Percentiles rank a stretch among this genome's conserved stretches.
Conservation (phyloP, 345 rosid species). For the Bretschneidera sinensis region DNA sequence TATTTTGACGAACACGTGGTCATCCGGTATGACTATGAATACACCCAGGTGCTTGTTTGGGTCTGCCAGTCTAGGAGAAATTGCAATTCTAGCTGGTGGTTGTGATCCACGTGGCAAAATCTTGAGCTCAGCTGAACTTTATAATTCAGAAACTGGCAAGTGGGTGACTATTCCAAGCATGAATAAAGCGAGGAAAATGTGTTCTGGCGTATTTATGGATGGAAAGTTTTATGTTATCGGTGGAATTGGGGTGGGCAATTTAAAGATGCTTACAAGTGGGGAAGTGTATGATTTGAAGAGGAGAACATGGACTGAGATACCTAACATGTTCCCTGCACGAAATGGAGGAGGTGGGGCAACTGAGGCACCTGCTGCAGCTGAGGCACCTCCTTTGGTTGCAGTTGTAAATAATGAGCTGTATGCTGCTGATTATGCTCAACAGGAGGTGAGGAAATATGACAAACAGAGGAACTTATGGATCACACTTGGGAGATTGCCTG, state of each 20-base stretch:
- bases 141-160: slow-evolving; percentile 48
- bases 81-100: slow-evolving; percentile 79
- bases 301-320: slow-evolving; percentile 53
- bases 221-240: slow-evolving; percentile 77
- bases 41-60: slow-evolving; percentile 75
- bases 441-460: slow-evolving; percentile 55
- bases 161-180: slow-evolving; percentile 60
- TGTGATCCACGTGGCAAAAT: slow-evolving; percentile 50
- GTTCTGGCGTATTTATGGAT: slow-evolving; percentile 78
- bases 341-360: slow-evolving; percentile 16
- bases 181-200: slow-evolving; percentile 67
- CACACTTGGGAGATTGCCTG: slow-evolving; percentile 54
- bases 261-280: slow-evolving; percentile 38
- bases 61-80: slow-evolving; percentile 60
- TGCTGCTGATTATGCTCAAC: slow-evolving; percentile 54
- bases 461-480: slow-evolving; percentile 47
- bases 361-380: slow-evolving; percentile 29
- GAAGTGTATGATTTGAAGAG: slow-evolving; percentile 66
- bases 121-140: slow-evolving; percentile 59
- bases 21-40: slow-evolving; percentile 43
- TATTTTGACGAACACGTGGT: slow-evolving; percentile 47
- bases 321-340: slow-evolving; percentile 53
- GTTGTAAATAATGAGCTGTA: slow-evolving; percentile 71
- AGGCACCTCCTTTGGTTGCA: slow-evolving; percentile 80
- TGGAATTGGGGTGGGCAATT: slow-evolving; percentile 47